Base-by-base conservation (phyloP, 306 rosid genomes). In the Castanopsis chinensis region DNA sequence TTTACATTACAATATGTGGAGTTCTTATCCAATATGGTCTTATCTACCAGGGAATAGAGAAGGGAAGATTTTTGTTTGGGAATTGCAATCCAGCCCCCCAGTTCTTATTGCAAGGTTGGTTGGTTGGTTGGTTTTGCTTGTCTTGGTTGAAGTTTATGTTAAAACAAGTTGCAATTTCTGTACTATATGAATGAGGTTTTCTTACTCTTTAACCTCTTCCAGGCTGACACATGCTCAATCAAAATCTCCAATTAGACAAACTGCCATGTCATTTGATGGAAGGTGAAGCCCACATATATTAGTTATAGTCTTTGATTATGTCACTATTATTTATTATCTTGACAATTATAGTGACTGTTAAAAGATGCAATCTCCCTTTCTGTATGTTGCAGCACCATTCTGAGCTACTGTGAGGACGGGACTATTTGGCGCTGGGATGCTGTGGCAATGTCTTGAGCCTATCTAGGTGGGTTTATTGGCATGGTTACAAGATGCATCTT, bases 381-480 rank as follows among this genome's bases (percentile, higher is more conserved):
- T 32, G 9, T 76, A 30, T 85, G 71, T 72, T 88, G 87, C 86
- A 95, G 99, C 60, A 95, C 89, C 78, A 93, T 95, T 78, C 92
- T 96, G 76, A 71, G 94, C 81, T 89, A 98, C 88, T 90, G 94
- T 35, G 98, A 96, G 77, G 96, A 93, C n/a, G 98, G 98, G 76
- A 93, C 98, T 19, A 91, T 96, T 79, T 96, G 99, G 99, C 98
- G 97, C n/a, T 96, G 98, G 99, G 99, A 96, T 83, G 94, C 75
- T 19, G 70, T 81, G 35, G 51, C 87, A 56, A 77, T 56, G 55
- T 70, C 84, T 37, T 71, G 71, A 55, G 72, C 32, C 11, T 85
- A 72, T n/a, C n/a, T n/a, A n/a, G n/a, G n/a, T n/a, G n/a, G 54
- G 57, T 57, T 20, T 11, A 30, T 18, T 54, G 63, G 57, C 76